Evolutionary conservation across 2,329 filamentous ascomycete genomes (phyloP), one percentile per base, ranked within the genome.

Genomic region (Fusarium sp.): DNA sequence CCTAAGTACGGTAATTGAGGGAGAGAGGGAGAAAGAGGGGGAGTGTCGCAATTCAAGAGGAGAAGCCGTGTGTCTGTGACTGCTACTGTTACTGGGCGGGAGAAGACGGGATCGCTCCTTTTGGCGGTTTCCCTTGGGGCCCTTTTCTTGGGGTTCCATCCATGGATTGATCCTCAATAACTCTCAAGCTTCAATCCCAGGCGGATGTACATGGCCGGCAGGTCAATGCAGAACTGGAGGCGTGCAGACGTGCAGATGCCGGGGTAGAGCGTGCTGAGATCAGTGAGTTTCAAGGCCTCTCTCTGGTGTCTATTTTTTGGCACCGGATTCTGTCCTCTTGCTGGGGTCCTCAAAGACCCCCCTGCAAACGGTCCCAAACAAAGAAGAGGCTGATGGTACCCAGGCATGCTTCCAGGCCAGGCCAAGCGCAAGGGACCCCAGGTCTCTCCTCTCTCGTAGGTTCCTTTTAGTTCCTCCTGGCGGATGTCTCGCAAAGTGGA

Each of bases 401-500:
- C 54, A 34, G 57, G 24, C 34, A 35, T 37, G 37, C 27, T 34
- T 59, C 35, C 54, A 40, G 35, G 57, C 42, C 54, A 62, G 22
- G 60, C 52, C 54, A 62, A 62, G 27, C 16, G 61, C 64, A 58
- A 74, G 71, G 71, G 71, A 38, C 20, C 29, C 52, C 22, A 27
- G 58, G 35, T 61, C 62, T 71, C 45, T 50, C 45, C 22, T 50
- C 47, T 24, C 45, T 50, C 45, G 45, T 50, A 50, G 37, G 52
- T 58, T 22, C 24, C 50, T 64, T 37, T 34, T 56, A 68, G 18
- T 27, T 56, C 34, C n/a, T 50, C 37, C 58, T 59, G 29, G 58
- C 61, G 29, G 24, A 71, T 74, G 71, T 71, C 71, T 73, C 60
- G 50, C 60, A 71, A n/a, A n/a, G 60, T 38, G 58, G 47, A 59